Evolutionary conservation across 805 yeast genomes (phyloP).

Genomic region (Middelhovenomyces tepae): DNA sequence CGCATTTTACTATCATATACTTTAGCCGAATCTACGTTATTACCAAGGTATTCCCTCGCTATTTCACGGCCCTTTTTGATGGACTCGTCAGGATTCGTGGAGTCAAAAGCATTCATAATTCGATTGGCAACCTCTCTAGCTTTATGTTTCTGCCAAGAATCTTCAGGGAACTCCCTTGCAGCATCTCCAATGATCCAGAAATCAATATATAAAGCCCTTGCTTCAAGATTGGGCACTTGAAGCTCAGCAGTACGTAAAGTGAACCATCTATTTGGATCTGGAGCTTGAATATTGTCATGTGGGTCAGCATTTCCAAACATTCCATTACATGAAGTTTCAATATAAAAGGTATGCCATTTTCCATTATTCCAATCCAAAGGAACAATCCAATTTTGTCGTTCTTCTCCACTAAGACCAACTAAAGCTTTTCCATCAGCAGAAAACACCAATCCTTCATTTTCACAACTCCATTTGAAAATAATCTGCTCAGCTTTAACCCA

Average conservation of each 20-base stretch:
- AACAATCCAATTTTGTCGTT: slow-evolving; percentile 62
- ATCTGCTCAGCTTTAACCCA: slow-evolving; percentile 43
- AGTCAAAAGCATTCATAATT: slow-evolving; percentile 79
- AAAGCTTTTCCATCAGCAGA: slow-evolving; percentile 54
- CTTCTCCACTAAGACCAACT: slow-evolving; percentile 83
- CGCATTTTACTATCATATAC: slow-evolving; percentile 41
- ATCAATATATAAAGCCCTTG: slow-evolving; percentile 69
- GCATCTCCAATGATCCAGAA: slow-evolving; percentile 88
- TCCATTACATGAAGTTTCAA: slow-evolving; percentile 90
- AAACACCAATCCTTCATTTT: slow-evolving; percentile 79
- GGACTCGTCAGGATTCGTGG: slow-evolving; percentile 44
- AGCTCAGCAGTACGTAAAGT: slow-evolving; percentile 62
- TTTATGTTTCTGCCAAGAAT: slow-evolving; percentile 72
- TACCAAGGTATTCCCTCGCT: slow-evolving; percentile 58
- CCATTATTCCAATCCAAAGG: slow-evolving; percentile 49
- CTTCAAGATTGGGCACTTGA: slow-evolving; percentile 71
- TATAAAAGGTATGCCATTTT: slow-evolving; percentile 55
- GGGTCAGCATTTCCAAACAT: slow-evolving; percentile 71
- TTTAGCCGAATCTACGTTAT: slow-evolving; percentile 49
- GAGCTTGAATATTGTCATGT: slow-evolving; percentile 46
- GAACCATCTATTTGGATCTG: slow-evolving; percentile 67
- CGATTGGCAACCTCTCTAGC: slow-evolving; percentile 74
- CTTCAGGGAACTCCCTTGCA: slow-evolving; percentile 72
- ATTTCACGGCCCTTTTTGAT: slow-evolving; percentile 56
- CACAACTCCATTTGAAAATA: slow-evolving; percentile 74